Base-by-base conservation (phyloP, 2,329 filamentous ascomycete species). In the Pseudogymnoascus sp. region DNA sequence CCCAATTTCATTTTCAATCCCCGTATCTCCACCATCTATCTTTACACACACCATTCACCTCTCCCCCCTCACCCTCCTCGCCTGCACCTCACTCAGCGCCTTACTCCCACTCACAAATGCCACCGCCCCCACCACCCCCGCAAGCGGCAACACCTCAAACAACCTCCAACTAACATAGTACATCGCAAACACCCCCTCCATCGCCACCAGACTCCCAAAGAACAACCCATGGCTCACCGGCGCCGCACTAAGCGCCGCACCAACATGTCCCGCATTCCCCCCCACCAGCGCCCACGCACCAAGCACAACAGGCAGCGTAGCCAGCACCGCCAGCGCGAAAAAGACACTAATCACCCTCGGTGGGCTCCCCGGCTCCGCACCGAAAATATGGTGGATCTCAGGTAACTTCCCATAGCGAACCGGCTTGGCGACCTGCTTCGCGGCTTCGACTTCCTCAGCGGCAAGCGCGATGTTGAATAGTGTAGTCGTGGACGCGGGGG, bases 81-180 rank as follows among this genome's bases (percentile, higher is more conserved):
- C 86, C 79, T 97, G 94, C 31, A 99, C 93, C 79, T 99, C 94
- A 59, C 91, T 89, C 68, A 99, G 79, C 4, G 94, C 94, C 75
- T 92, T 88, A 72, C 88, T 92, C 62, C 94, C 94, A 73, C 91
- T 96, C 65, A 97, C 75, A 72, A 96, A 91, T 9, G 90, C 85
- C 61, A 92, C 83, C 27, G 83, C 76, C 13, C 87, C 86, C 31
- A 94, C 83, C 44, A 86, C 77, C 35, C 80, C 80, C 61, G 88
- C 86, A 27, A 86, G 86, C 4, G 92, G 92, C 59, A 99, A 80
- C 12, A 85, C 86, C 79, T 96, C 88, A 81, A 97, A 96, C 51
- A 99, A 80, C 71, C 88, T 96, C 92, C 93, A 97, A 71, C 79
- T 85, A 61, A 84, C 88, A 77, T 97, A 97, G 82, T 99, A 99